Conservation (phyloP, 2,329 filamentous ascomycete species). For the Neoascochyta sp. region DNA sequence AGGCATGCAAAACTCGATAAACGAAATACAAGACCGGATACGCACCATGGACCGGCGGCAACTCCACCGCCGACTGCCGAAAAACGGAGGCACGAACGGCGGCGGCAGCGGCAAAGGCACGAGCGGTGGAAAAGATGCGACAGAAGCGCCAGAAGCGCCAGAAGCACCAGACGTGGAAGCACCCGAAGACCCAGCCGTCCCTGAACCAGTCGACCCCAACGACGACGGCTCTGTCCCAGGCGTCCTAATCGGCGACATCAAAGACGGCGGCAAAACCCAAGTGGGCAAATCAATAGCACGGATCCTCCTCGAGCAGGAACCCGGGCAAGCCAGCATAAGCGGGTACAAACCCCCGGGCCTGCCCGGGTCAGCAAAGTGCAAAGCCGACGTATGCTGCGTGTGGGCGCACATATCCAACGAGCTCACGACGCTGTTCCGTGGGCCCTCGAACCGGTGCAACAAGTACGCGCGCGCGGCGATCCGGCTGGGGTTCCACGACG, state of each 20-base stretch:
- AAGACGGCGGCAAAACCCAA: constrained; percentile 10
- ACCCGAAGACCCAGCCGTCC: constrained; percentile 1
- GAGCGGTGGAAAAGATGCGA: no score
- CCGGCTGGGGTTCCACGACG: constrained; percentile 29
- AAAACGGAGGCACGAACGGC: background rate
- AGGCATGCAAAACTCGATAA: constrained; percentile 11
- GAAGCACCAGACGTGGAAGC: background rate
- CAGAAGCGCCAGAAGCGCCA: no score
- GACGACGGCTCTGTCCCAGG: constrained; percentile 8
- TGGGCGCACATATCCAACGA: constrained; percentile 18
- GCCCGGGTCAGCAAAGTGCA: constrained; percentile 13
- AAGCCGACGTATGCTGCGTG: constrained; percentile 24
- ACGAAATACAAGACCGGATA: constrained; percentile 6
- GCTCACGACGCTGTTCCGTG: constrained; percentile 15
- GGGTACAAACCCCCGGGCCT: constrained; percentile 10
- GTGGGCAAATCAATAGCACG: constrained; percentile 17
- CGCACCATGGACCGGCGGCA: constrained; percentile 1
- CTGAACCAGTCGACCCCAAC: constrained; percentile 4
- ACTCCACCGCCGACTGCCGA: constrained; percentile 1
- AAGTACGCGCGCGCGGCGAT: constrained; percentile 20
- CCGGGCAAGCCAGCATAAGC: constrained; percentile 6
- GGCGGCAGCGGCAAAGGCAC: no score
- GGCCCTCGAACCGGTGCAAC: constrained; percentile 22
- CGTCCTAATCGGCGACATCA: constrained; percentile 26
- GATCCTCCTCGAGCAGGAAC: constrained; percentile 16